These are phyloP conservation scores for Thermothielavioides terrestris DNA, from an alignment of 495 filamentous ascomycete genomes.

Conservation along the genomic window DNA sequence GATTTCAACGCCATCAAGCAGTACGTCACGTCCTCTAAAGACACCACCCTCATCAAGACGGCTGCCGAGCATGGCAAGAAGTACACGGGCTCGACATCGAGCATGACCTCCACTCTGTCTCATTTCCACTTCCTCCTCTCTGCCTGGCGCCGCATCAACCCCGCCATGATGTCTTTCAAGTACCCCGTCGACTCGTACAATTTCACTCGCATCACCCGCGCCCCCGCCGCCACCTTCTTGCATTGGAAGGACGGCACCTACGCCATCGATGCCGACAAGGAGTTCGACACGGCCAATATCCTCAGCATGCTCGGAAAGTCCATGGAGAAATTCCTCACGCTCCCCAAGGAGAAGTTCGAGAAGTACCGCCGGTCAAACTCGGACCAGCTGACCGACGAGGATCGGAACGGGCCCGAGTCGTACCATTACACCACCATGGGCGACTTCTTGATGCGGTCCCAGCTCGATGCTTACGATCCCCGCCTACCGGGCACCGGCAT, in stretches of 20 bases:
- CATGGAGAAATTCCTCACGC: conserved; percentile 91
- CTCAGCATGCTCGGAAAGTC: conserved; percentile 86
- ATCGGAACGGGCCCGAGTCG: conserved; percentile 57
- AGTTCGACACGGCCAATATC: conserved; percentile 77
- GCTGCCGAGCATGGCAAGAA: conserved; percentile 61
- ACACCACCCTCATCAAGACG: conserved; percentile 56
- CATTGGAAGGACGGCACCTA: conserved; percentile 77
- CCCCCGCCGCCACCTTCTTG: conserved; percentile 73
- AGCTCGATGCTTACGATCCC: conserved; percentile 85
- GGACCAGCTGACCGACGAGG: conserved; percentile 55
- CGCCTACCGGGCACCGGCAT: conserved; percentile 84
- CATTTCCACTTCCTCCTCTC: conserved; percentile 95
- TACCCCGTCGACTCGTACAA: conserved; percentile 44
- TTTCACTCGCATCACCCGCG: conserved; percentile 63
- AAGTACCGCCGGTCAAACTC: conserved; percentile 62
- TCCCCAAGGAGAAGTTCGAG: conserved; percentile 72
- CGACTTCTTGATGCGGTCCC: conserved; percentile 93
- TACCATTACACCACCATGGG: conserved; percentile 83
- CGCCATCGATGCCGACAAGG: conserved; percentile 96
- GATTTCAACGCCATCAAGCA: conserved; percentile 76
- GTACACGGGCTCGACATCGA: conserved; percentile 91
- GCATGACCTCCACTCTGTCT: conserved; percentile 77
- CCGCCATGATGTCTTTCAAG: conserved; percentile 58
- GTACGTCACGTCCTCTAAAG: conserved; percentile 85
- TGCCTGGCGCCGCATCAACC: conserved; percentile 64